Evolutionary conservation across 257 asterid species (phyloP).

Genomic region (Nicotiana undulata): DNA sequence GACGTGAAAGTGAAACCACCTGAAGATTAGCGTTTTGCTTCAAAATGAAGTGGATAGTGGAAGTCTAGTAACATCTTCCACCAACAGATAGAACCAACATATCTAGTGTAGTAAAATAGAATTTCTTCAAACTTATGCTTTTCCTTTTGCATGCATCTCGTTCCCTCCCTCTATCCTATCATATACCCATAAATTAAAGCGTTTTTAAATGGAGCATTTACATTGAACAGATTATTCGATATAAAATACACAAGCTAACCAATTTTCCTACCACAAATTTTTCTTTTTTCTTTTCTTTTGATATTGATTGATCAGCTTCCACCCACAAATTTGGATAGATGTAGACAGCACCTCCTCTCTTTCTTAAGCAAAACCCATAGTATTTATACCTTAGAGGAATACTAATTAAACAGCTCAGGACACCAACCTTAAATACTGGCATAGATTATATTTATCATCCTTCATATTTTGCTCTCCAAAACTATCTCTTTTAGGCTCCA

Average conservation of each 20-base stretch:
- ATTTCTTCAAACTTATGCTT: not conserved
- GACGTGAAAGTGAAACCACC: not conserved
- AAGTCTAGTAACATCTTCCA: slow-evolving; percentile 39
- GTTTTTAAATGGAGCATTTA: not conserved
- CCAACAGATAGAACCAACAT: slow-evolving; percentile 12
- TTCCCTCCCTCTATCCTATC: not conserved
- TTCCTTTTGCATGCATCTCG: not conserved
- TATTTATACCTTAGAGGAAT: slow-evolving; percentile 17
- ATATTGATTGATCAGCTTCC: slow-evolving; percentile 15
- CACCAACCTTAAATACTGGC: slow-evolving; percentile 10
- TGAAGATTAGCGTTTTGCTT: not conserved
- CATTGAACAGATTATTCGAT: not conserved
- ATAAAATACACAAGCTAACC: not conserved
- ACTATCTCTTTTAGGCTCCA: not conserved
- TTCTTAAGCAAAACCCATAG: slow-evolving; percentile 8
- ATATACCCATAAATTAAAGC: not conserved
- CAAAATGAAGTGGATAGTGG: slow-evolving; percentile 22
- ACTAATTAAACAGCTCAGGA: slow-evolving; percentile 3
- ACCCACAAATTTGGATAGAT: slow-evolving; percentile 25
- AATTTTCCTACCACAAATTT: slow-evolving; percentile 8
- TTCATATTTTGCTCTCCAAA: not conserved
- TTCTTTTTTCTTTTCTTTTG: not conserved
- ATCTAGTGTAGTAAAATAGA: not conserved
- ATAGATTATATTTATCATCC: not conserved
- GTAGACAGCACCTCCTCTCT: slow-evolving; percentile 13